Evolutionary conservation across 768 basidiomycete genomes (phyloP).

Genomic region (Gloeostereum incarnatum): DNA sequence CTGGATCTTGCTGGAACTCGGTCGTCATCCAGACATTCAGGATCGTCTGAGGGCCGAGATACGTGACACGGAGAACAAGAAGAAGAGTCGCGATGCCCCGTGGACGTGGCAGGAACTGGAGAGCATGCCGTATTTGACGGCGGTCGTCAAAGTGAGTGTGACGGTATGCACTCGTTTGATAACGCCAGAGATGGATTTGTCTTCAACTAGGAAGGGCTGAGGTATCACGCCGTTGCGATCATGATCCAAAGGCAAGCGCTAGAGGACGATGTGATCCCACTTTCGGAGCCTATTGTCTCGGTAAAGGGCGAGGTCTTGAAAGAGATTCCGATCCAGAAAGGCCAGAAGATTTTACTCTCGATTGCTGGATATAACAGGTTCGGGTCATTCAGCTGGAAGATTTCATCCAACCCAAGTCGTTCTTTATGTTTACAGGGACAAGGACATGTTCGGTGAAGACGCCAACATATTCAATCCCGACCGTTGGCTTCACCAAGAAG

Average conservation of each 20-base stretch:
- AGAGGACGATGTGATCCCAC: slow-evolving; percentile 48
- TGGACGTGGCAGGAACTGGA: slow-evolving; percentile 40
- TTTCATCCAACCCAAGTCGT: too few relatives aligned
- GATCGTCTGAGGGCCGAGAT: slow-evolving; percentile 54
- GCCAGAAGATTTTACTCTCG: slow-evolving; percentile 40
- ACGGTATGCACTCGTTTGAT: neutral
- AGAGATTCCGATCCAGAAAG: slow-evolving; percentile 39
- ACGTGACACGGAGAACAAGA: slow-evolving; percentile 21
- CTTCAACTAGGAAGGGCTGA: slow-evolving; percentile 41
- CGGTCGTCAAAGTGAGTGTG: slow-evolving; percentile 33
- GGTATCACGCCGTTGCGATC: slow-evolving; percentile 43
- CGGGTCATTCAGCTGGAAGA: neutral
- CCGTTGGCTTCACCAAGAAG: slow-evolving; percentile 36
- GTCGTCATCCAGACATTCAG: slow-evolving; percentile 49
- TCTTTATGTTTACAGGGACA: slow-evolving; percentile 28
- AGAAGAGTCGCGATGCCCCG: slow-evolving; percentile 26
- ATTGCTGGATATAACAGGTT: slow-evolving; percentile 49
- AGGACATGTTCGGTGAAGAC: slow-evolving; percentile 47
- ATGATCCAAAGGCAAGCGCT: slow-evolving; percentile 42
- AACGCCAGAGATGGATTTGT: too few relatives aligned
- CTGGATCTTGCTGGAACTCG: slow-evolving; percentile 59
- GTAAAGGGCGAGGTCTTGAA: slow-evolving; percentile 31
- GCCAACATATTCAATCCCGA: slow-evolving; percentile 45
- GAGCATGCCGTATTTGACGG: slow-evolving; percentile 36
- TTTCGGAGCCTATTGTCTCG: slow-evolving; percentile 41